Conservation (phyloP, 352 stramenopile genomes). For the Pythium sp. region DNA sequence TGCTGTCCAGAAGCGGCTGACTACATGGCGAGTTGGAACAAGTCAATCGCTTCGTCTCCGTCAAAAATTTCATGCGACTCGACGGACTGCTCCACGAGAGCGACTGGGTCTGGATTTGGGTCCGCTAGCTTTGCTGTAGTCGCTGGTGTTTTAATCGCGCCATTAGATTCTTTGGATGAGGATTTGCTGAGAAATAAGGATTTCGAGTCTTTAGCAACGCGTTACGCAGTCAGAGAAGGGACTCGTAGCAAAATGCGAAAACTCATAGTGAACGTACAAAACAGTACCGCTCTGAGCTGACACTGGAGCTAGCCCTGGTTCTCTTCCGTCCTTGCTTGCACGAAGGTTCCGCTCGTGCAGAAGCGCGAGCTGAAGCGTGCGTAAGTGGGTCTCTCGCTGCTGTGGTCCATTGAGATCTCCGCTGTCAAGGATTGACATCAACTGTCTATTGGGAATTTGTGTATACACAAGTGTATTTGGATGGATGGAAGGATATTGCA, state of each 20-base stretch:
- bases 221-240: not conserved
- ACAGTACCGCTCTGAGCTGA: too few relatives aligned
- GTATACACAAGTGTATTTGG: not conserved
- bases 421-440: not conserved
- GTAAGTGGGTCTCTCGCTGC: slow-evolving; percentile 57
- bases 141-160: not conserved
- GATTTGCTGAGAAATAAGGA: not conserved
- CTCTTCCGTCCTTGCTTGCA: not conserved
- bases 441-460: not conserved
- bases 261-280: too few relatives aligned
- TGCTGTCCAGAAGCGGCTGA: not conserved
- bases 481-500: slow-evolving; percentile 56
- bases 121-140: not conserved
- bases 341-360: slow-evolving; percentile 30
- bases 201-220: not conserved
- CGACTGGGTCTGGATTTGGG: not conserved
- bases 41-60: slow-evolving; percentile 11
- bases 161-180: not conserved
- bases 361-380: slow-evolving; percentile 51
- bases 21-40: slow-evolving; percentile 18
- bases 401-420: slow-evolving; percentile 25
- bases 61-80: slow-evolving; percentile 2
- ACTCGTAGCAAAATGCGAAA: too few relatives aligned
- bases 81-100: not conserved
- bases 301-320: not conserved